Percentiles rank a stretch among this genome's conserved stretches.
These are phyloP conservation scores for Fragosphaeria purpurea DNA, from an alignment of 2,329 filamentous ascomycete genomes.

Conservation along the genomic window DNA sequence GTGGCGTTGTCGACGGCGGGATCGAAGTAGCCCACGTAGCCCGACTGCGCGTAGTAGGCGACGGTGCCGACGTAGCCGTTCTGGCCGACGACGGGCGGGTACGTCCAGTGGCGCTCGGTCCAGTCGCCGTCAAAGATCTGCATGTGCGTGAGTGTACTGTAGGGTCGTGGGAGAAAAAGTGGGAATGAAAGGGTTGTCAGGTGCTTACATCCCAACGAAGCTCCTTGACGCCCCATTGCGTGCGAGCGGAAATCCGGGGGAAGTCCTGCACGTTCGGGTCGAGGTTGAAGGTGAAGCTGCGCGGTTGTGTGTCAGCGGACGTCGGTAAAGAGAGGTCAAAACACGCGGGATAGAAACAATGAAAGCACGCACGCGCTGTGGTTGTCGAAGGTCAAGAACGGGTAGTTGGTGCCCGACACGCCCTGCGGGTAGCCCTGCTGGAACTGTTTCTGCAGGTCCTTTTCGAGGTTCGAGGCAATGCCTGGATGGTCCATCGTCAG, in stretches of 20 bases:
- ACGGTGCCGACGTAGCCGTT: conserved; percentile 16
- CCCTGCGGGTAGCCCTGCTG: conserved; percentile 1
- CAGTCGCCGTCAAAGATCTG: conserved; percentile 14
- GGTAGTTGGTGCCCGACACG: conserved; percentile 2
- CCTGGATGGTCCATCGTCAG: background rate
- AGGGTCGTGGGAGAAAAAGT: no score
- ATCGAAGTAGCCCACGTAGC: background rate
- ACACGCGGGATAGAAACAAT: no score
- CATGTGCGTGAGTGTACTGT: background rate
- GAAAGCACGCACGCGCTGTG: background rate
- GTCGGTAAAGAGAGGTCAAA: no score
- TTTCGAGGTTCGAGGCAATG: conserved; percentile 1
- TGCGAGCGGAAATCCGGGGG: conserved; percentile 17
- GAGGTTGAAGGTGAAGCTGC: conserved; percentile 17
- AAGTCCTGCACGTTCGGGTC: conserved; percentile 17
- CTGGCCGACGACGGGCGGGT: conserved; percentile 16
- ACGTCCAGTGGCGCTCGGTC: conserved; percentile 16
- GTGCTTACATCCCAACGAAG: conserved; percentile 22
- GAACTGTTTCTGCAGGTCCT: conserved; percentile 7
- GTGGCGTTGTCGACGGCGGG: conserved; percentile 1
- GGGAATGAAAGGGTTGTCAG: no score
- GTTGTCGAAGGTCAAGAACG: conserved; percentile 1
- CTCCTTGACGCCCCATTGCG: conserved; percentile 11
- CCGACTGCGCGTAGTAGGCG: conserved; percentile 5
- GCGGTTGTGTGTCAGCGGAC: background rate